Conservation (phyloP, 305 asterid species). For the Solanum aculeatissimum region DNA sequence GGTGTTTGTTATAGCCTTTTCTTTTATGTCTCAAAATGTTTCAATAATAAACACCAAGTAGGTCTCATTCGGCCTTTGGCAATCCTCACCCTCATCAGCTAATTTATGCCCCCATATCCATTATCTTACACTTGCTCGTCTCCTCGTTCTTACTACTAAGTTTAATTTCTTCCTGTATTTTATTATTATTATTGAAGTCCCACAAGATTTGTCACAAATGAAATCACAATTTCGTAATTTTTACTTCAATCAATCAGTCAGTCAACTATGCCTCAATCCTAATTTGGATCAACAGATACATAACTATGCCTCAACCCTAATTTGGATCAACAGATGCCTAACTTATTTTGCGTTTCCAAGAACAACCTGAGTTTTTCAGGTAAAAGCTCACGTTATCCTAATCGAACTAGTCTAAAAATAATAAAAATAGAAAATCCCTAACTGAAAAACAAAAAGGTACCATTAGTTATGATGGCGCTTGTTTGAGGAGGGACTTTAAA, state of each 20-base stretch:
- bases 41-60: neutral
- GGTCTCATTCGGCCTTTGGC: neutral
- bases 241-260: neutral
- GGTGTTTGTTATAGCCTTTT: neutral
- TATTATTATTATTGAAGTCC: neutral
- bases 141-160: neutral
- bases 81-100: neutral
- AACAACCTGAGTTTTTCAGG: neutral
- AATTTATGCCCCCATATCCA: neutral
- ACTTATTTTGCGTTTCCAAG: neutral
- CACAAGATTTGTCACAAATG: neutral
- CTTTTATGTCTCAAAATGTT: neutral
- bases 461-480: conserved; percentile 91
- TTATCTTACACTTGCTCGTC: neutral
- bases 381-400: neutral
- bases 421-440: neutral
- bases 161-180: neutral
- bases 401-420: neutral
- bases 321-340: neutral
- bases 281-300: neutral
- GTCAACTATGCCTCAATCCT: neutral
- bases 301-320: neutral
- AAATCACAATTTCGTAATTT: neutral
- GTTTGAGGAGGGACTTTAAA: conserved; percentile 97
- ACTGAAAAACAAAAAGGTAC: conserved; percentile 10